Conservation (phyloP, 2,329 filamentous ascomycete species). For the Clonostachys rosea region DNA sequence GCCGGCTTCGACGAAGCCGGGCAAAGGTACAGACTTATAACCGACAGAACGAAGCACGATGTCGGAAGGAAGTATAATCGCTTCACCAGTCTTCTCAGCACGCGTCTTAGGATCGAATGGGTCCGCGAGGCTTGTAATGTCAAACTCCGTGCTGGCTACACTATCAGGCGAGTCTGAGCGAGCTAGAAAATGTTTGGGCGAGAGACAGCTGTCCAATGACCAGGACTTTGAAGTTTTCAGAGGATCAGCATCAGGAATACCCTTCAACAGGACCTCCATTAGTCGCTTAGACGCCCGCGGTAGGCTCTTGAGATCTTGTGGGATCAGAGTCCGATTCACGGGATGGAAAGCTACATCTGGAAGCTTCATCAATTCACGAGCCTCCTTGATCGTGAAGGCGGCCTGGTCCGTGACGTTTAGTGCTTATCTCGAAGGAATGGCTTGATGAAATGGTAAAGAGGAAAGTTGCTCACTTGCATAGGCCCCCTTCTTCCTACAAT, state of each 20-base stretch:
- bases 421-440: background rate
- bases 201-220: slow-evolving; percentile 82
- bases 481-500: slow-evolving; percentile 89
- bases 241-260: slow-evolving; percentile 42
- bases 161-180: slow-evolving; percentile 33
- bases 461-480: slow-evolving; percentile 59
- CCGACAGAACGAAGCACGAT: slow-evolving; percentile 92
- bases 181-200: slow-evolving; percentile 65
- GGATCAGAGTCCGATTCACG: slow-evolving; percentile 62
- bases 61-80: slow-evolving; percentile 54
- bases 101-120: slow-evolving; percentile 47
- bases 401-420: slow-evolving; percentile 44
- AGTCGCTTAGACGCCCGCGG: slow-evolving; percentile 73
- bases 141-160: slow-evolving; percentile 66
- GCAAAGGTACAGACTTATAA: slow-evolving; percentile 77
- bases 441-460: slow-evolving; percentile 1
- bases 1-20: slow-evolving; percentile 67
- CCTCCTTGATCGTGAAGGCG: slow-evolving; percentile 92
- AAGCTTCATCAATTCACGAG: slow-evolving; percentile 81
- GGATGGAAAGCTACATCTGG: slow-evolving; percentile 67
- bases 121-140: slow-evolving; percentile 51
- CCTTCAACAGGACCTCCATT: slow-evolving; percentile 77
- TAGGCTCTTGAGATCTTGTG: slow-evolving; percentile 61
- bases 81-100: slow-evolving; percentile 42
- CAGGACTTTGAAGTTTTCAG: slow-evolving; percentile 57